These are phyloP conservation scores for Yarrowia keelungensis DNA, from an alignment of 805 yeast genomes.

Conservation along the genomic window DNA sequence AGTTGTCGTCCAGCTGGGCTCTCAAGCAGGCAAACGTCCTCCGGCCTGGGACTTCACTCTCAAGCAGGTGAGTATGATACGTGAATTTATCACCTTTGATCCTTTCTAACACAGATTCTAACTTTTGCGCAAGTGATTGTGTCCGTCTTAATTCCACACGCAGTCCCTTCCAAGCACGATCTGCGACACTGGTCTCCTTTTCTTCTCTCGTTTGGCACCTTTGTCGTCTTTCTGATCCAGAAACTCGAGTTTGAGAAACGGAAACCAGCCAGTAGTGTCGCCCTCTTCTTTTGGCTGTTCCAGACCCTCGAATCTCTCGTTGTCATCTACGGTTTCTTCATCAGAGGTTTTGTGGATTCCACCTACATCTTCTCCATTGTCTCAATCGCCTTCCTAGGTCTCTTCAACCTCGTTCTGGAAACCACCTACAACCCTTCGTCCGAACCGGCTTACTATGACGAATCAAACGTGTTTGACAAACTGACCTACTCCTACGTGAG, in stretches of 20 bases:
- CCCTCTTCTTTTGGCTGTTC: background rate
- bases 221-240: background rate
- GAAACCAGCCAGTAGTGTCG: background rate
- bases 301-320: background rate
- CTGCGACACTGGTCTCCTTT: constrained; percentile 2
- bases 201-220: background rate
- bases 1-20: background rate
- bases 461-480: background rate
- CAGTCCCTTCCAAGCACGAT: background rate
- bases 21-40: background rate
- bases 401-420: background rate
- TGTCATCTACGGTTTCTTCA: background rate
- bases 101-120: background rate
- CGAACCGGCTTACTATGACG: background rate
- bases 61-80: constrained; percentile 9
- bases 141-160: background rate
- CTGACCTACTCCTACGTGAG: constrained; percentile 9
- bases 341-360: background rate
- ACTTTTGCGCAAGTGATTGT: background rate
- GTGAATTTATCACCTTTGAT: no score
- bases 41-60: background rate
- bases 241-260: background rate
- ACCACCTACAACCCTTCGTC: background rate
- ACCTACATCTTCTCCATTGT: background rate
- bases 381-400: background rate